Conservation (phyloP, 306 rosid species). For the apple (Malus domestica) region DNA sequence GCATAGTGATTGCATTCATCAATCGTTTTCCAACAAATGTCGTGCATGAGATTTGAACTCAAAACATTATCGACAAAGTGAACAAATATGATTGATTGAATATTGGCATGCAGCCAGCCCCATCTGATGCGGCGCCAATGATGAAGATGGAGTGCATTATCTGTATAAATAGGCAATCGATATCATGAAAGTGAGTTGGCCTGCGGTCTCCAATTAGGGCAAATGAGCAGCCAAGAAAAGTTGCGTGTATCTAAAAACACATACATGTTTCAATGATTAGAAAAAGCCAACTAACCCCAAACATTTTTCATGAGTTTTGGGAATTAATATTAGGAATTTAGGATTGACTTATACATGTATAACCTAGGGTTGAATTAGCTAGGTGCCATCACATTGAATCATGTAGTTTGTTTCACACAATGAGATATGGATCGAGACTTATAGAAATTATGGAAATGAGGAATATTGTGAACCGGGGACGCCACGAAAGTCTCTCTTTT, state of each 20-base stretch:
- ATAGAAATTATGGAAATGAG: background rate
- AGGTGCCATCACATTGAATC: background rate
- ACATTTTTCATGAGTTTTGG: background rate
- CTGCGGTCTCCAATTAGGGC: background rate
- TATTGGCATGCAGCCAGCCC: background rate
- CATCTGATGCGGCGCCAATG: background rate
- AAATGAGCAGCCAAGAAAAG: background rate
- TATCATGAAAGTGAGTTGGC: background rate
- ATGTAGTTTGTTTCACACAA: background rate
- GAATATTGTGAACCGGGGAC: too few relatives aligned
- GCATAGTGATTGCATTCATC: too few relatives aligned
- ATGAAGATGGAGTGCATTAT: background rate
- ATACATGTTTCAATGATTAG: background rate
- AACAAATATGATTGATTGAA: background rate
- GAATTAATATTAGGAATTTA: background rate
- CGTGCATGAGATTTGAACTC: too few relatives aligned
- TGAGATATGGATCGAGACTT: background rate
- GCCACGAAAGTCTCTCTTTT: background rate
- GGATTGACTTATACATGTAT: background rate
- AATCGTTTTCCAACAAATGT: too few relatives aligned
- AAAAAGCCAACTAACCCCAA: background rate
- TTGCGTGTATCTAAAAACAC: background rate
- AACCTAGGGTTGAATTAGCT: background rate
- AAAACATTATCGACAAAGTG: too few relatives aligned
- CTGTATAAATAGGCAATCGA: background rate